phyloP scores from a whole-genome alignment of 345 rosid genomes.

The Theobroma cacao region DNA sequence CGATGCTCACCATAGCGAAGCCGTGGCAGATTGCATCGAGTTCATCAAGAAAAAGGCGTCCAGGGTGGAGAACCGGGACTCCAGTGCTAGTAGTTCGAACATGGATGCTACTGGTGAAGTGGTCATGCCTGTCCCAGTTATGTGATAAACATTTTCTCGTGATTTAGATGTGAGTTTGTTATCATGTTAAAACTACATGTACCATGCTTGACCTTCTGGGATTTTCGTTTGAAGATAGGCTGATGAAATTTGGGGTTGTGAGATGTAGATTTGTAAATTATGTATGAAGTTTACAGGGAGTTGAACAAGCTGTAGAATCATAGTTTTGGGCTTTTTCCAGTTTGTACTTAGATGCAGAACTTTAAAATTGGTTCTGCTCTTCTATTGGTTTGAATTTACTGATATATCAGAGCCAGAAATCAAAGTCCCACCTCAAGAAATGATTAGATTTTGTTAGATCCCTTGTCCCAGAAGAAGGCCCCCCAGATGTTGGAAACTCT shows the following conservation, averaged over 20 bases:
- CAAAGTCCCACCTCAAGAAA: not conserved
- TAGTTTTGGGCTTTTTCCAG: not conserved
- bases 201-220: not conserved
- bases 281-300: not conserved
- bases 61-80: constrained; percentile 7
- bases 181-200: not conserved
- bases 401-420: not conserved
- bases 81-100: not conserved
- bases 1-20: constrained; percentile 59
- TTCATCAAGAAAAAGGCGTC: constrained; percentile 63
- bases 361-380: not conserved
- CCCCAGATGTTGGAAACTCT: not conserved
- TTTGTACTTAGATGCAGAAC: not conserved
- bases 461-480: not conserved
- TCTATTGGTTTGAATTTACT: not conserved
- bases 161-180: not conserved
- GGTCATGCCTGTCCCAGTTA: constrained; percentile 26
- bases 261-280: constrained; percentile 10
- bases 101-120: constrained; percentile 19
- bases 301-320: not conserved
- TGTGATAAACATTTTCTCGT: constrained; percentile 13
- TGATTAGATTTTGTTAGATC: not conserved
- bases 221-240: not conserved
- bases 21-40: constrained; percentile 80
- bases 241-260: constrained; percentile 5